Percentiles rank a stretch among this genome's conserved stretches.
These are phyloP conservation scores for Yamadazyma sp. DNA, from an alignment of 805 yeast species.

Conservation along the genomic window DNA sequence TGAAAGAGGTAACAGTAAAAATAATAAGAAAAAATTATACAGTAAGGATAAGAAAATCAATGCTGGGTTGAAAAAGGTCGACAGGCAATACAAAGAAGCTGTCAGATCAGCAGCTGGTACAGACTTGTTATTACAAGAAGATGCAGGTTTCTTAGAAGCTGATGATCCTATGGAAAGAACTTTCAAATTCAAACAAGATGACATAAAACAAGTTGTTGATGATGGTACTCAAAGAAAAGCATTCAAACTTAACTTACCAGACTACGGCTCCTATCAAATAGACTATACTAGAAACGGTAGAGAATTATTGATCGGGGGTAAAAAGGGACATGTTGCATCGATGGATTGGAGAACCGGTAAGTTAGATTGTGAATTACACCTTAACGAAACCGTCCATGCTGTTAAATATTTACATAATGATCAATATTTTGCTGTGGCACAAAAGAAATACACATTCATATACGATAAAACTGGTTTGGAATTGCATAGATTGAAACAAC, in stretches of 20 bases:
- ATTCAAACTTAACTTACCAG: slow-evolving; percentile 66
- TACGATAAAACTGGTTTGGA: slow-evolving; percentile 91
- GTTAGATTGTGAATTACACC: slow-evolving; percentile 74
- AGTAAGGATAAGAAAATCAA: slow-evolving; percentile 60
- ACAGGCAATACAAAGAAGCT: slow-evolving; percentile 72
- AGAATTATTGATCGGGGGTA: slow-evolving; percentile 78
- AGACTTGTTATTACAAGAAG: slow-evolving; percentile 80
- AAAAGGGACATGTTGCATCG: slow-evolving; percentile 91
- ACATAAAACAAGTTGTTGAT: slow-evolving; percentile 75
- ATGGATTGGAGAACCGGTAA: slow-evolving; percentile 93
- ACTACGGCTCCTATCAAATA: slow-evolving; percentile 81
- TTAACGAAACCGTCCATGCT: slow-evolving; percentile 86
- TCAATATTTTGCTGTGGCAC: slow-evolving; percentile 95
- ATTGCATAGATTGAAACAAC: slow-evolving; percentile 86
- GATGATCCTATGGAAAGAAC: slow-evolving; percentile 93
- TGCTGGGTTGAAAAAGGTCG: slow-evolving; percentile 64
- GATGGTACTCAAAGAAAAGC: slow-evolving; percentile 69
- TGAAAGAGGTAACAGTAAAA: slow-evolving; percentile 21
- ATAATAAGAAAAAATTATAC: slow-evolving; percentile 20
- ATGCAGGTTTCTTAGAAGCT: slow-evolving; percentile 83
- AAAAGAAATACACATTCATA: slow-evolving; percentile 87
- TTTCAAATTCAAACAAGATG: slow-evolving; percentile 76
- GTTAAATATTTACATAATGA: slow-evolving; percentile 90
- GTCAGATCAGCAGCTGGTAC: slow-evolving; percentile 82
- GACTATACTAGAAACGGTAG: slow-evolving; percentile 90